Base-by-base conservation (phyloP, 78 protist species). In the Dictyostelium firmibasis region DNA sequence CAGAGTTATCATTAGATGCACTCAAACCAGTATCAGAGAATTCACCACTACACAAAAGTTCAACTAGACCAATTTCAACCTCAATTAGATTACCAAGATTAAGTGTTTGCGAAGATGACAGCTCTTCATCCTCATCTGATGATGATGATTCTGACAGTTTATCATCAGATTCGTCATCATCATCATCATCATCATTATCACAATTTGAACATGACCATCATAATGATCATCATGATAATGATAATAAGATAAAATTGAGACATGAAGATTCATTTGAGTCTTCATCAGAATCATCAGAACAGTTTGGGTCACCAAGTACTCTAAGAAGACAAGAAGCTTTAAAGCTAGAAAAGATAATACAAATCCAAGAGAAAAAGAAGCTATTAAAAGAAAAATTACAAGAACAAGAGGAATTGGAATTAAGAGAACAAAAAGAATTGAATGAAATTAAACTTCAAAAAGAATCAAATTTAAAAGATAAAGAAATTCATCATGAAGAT, bases 1-100 rank as follows among this genome's bases (percentile, higher is more conserved):
- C 75, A 25, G 86, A 88, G 33, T 60, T 88, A 60, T 88, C 93
- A 41, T 47, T 79, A 31, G 93, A 88, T 57, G 86, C 62, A 5
- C 13, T 88, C 0, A n/a, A 18, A 29, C 93, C 83, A 23, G 60
- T 76, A 6, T 41, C 50, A 38, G 93, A 88, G 47, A 79, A 88
- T 33, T 88, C 93, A 23, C 93, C 93, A 41, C 41, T 88, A 38
- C 85, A 36, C 38, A 20, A 41, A 6, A 67, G 69, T 38, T 3
- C 35, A 33, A 64, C 35, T 27, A 60, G 78, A 16, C 92, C 69
- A 47, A 4, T 81, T 29, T 57, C 50, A 25, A 31, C 44, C 0
- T 14, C 23, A 33, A 1, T 1, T 27, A 62, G 36, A 31, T 62
- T 88, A 13, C 93, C 93, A 44, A 27, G 86, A 33, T 60, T 85